phyloP scores from a whole-genome alignment of 73 alveolate species.

The Paramecium sonneborni region DNA sequence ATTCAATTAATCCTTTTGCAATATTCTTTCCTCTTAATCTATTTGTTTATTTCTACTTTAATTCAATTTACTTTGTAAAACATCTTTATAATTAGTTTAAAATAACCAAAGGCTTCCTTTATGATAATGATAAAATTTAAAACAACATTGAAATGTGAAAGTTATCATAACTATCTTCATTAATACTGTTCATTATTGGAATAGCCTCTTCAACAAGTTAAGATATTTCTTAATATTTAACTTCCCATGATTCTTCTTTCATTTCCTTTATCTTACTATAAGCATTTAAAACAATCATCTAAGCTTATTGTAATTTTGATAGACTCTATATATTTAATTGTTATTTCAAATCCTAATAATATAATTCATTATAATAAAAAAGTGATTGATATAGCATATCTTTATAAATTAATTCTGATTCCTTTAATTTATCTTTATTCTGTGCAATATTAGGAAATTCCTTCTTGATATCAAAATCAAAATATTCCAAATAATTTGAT shows the following conservation, averaged over 20 bases:
- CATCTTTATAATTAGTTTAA: background rate
- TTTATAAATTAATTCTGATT: background rate
- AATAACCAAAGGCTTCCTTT: background rate
- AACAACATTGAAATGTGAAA: background rate
- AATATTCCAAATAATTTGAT: background rate
- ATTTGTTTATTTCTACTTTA: background rate
- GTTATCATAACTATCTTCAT: background rate
- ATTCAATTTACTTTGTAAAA: background rate
- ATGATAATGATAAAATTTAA: background rate
- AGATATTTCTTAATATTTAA: background rate
- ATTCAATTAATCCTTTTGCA: background rate
- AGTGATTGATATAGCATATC: background rate
- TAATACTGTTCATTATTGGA: background rate
- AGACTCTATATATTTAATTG: background rate
- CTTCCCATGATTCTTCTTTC: background rate
- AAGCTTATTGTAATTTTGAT: background rate
- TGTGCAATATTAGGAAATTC: background rate
- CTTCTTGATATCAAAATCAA: background rate
- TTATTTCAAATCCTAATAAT: background rate
- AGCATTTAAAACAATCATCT: background rate
- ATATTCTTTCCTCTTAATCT: background rate
- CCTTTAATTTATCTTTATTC: background rate
- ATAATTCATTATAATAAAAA: background rate
- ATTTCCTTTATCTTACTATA: background rate
- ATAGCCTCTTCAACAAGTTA: background rate